Evolutionary conservation across 495 filamentous ascomycete species (phyloP), one percentile per base, ranked within the genome.

Genomic region (Trichocladium antarcticum): DNA sequence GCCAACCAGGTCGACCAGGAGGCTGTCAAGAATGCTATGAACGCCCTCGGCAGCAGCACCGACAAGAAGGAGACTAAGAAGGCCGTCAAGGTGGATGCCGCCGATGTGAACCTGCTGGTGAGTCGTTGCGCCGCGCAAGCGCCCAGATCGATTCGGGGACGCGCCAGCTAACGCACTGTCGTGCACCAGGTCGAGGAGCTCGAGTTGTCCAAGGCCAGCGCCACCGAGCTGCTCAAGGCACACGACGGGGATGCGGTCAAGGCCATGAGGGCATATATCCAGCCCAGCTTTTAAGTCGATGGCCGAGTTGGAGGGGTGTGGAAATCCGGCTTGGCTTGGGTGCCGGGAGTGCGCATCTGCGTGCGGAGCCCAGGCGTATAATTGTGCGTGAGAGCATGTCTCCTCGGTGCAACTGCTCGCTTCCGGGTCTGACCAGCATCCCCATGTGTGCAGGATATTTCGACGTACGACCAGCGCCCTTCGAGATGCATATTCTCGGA

Each of bases 11-110:
- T 85, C 53, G 85, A 94, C 56, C 76, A 85, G 44, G 88, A 92
- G 54, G 89, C 88, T 21, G 73, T 95, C 19, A 81, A 78, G 32
- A 84, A 86, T 62, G 90, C 89, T 11, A 89, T 97, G 78, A 79
- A 80, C 59, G 72, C 76, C 39, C 67, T 88, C 6, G 77, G 68
- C 17, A 73, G 70, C 5, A 65, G 64, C 15, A 64, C 64, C 36
- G 63, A 55, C 27, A 65, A 66, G 56, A 67, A 69, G 61, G 68
- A 70, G 50, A 53, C 57, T n/a, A 72, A 71, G 65, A 72, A 70
- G 50, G 7, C 6, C 5, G 68, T 74, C 47, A 74, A 73, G 64
- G 71, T 72, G 6, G 73, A 74, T 48, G 53, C 65, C 1, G 70
- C 68, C 1, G 70, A 74, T 44, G 69, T 74, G 5, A 40, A 58